These are phyloP conservation scores for Capsicum pubescens DNA, from an alignment of 257 asterid genomes.

Conservation along the genomic window DNA sequence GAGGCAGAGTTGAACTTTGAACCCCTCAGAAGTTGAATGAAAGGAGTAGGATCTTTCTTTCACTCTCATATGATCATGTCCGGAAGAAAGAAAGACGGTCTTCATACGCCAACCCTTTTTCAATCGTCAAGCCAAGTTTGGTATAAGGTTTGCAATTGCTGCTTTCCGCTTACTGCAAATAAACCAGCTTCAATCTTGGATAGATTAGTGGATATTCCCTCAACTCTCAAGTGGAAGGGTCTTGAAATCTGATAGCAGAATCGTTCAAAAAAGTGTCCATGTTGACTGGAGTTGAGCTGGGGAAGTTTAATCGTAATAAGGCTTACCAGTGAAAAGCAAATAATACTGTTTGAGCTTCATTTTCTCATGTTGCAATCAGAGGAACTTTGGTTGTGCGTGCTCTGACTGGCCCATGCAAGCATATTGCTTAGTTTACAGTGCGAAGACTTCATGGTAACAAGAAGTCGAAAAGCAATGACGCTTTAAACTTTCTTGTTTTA, in stretches of 20 bases:
- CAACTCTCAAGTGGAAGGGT: background rate
- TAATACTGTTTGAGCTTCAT: background rate
- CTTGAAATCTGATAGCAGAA: background rate
- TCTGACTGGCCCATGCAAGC: background rate
- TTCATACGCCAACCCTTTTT: background rate
- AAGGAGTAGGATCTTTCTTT: background rate
- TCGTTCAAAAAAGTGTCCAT: background rate
- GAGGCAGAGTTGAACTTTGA: background rate
- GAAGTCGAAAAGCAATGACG: background rate
- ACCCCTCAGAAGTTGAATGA: constrained; percentile 5
- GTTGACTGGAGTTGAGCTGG: background rate
- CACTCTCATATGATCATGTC: background rate
- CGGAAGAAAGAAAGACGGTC: background rate
- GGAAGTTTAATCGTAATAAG: background rate
- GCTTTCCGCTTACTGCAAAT: background rate
- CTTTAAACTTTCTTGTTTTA: background rate
- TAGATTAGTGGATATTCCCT: background rate
- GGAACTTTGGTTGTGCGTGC: background rate
- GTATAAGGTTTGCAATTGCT: background rate
- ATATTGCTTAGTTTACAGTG: background rate
- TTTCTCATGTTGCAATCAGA: background rate
- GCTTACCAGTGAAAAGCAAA: background rate
- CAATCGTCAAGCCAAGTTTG: constrained; percentile 14
- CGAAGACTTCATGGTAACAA: background rate
- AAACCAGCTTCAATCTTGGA: background rate